Percentiles rank a stretch among this genome's conserved stretches.
Conservation (phyloP, 148 eudicot genomes). For the Arbutus unedo region DNA sequence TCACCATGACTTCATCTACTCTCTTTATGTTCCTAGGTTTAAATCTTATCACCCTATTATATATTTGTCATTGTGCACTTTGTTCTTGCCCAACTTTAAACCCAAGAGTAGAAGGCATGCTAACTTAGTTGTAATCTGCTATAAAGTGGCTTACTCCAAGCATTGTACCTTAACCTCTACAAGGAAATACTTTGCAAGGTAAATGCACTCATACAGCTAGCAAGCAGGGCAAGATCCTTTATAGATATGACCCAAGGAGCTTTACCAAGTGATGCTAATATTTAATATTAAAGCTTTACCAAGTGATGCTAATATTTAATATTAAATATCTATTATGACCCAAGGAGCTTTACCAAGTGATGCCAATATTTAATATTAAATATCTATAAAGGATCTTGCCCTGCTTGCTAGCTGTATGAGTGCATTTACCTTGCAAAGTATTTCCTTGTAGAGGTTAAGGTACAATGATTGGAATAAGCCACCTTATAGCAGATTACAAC, state of each 20-base stretch:
- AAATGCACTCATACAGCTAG: neutral
- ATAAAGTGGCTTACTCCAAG: neutral
- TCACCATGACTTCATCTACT: too few species aligned
- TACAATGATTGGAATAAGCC: neutral
- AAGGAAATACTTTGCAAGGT: neutral
- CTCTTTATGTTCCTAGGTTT: too few species aligned
- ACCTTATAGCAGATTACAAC: neutral
- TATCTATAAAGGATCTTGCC: neutral
- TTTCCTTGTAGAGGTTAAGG: conserved; percentile 1
- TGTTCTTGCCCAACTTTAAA: too few species aligned
- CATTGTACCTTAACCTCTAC: conserved; percentile 9
- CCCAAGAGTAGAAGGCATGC: neutral
- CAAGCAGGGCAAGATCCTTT: neutral
- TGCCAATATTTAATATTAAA: neutral
- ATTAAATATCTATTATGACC: too few species aligned
- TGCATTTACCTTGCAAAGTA: neutral
- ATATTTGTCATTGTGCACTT: too few species aligned
- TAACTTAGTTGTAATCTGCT: neutral
- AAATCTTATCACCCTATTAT: too few species aligned
- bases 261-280: neutral
- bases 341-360: neutral
- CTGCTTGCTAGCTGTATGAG: neutral
- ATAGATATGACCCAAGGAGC: conserved; percentile 2
- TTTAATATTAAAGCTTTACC: neutral
- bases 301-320: neutral